A percentile compares a stretch with the other conserved stretches of the same genome.
phyloP scores from a whole-genome alignment of 1,284 basidiomycete species.

The Crepidotus sp. region DNA sequence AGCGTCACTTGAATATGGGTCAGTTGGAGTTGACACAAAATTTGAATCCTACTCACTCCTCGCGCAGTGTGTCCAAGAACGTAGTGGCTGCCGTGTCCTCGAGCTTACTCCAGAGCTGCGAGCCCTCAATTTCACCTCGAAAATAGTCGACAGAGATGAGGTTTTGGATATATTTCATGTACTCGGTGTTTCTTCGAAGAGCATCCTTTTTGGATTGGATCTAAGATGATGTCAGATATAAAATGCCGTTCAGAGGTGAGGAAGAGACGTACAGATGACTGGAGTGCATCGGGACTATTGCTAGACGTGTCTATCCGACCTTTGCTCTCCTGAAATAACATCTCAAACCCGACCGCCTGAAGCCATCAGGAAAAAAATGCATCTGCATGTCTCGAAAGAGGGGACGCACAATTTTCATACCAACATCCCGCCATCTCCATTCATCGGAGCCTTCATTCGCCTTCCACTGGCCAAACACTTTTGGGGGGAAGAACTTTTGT shows the following conservation, averaged over 20 bases:
- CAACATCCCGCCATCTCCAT: conserved; percentile 72
- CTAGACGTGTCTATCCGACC: conserved; percentile 32
- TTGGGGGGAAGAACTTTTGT: conserved; percentile 89
- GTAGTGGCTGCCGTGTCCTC: conserved; percentile 63
- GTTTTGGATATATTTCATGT: conserved; percentile 58
- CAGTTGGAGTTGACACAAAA: background rate
- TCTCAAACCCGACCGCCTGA: conserved; percentile 90
- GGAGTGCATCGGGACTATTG: conserved; percentile 29
- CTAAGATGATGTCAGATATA: conserved; percentile 26
- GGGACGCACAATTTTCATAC: conserved; percentile 76
- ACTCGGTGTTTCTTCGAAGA: conserved; percentile 56
- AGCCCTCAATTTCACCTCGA: conserved; percentile 65
- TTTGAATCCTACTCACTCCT: conserved; percentile 47
- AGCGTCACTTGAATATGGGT: conserved; percentile 35
- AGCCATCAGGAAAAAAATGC: background rate
- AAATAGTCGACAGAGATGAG: conserved; percentile 67
- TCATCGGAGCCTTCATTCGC: conserved; percentile 55
- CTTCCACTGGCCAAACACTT: conserved; percentile 73
- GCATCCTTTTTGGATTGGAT: conserved; percentile 54
- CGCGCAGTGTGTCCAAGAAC: conserved; percentile 54
- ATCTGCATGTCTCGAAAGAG: background rate
- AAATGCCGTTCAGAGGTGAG: background rate
- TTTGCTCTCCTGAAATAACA: conserved; percentile 81
- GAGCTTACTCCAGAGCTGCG: conserved; percentile 61
- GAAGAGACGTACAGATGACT: conserved; percentile 38